Evolutionary conservation across 2,329 filamentous ascomycete genomes (phyloP), one percentile per base, ranked within the genome.

Genomic region (Pseudohalonectria lignicola): DNA sequence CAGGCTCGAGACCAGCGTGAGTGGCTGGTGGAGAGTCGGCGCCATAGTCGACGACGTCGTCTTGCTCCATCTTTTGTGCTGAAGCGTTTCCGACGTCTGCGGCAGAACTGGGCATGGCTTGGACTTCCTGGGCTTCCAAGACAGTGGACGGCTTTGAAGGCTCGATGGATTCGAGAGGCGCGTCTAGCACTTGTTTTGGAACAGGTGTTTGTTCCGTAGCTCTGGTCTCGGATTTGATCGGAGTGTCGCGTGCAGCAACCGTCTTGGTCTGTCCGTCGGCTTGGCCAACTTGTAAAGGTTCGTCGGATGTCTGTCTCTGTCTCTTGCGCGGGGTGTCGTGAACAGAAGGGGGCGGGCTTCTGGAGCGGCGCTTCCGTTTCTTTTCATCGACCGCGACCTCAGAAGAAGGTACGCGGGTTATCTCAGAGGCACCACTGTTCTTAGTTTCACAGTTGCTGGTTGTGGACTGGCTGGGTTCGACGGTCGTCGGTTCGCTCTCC

Each of bases 321-420:
- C 72, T 68, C 40, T 75, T 66, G 39, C 18, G 63, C 59, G 9
- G 64, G 7, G 25, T 40, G 2, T 42, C 43, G 9, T 20, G 26
- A 19, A 37, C 28, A 3, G 42, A 68, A 8, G 72, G 72, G 16
- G 70, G 62, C 26, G 79, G 79, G 40, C 69, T 82, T 40, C 67
- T 64, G 31, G 77, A 84, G 47, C 77, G 69, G 47, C 78, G 74
- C 55, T 82, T 84, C 43, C 79, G 69, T 56, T 80, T 83, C 47
- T 74, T 73, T 30, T 38, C 41, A 18, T 50, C 48, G 12, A 34
- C 44, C 2, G 37, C n/a, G 2, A 39, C 37, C 12, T 48, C 46
- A 15, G 36, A 20, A 7, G 34, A 12, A 18, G 44, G 40, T 8
- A 41, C 41, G 0, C 35, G 30, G 6, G 37, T 23, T 2, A 30